Base-by-base conservation (phyloP, 768 basidiomycete species). In the Astraeus odoratus region DNA sequence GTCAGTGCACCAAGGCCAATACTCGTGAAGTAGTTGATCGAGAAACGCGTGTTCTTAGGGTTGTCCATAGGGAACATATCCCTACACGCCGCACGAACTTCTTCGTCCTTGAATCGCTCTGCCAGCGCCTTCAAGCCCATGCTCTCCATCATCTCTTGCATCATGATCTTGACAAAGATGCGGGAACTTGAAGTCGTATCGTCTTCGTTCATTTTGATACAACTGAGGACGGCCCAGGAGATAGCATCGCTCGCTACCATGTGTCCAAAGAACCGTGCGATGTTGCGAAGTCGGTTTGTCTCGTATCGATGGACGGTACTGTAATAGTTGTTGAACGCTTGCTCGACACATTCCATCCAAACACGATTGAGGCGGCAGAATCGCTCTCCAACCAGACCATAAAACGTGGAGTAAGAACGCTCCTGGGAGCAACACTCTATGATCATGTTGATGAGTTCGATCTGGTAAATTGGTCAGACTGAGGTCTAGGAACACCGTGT, bases 371-470 rank as follows among this genome's bases (percentile, higher is more conserved):
- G 76, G 67, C 96, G 94, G 70, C 87, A 85, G 70, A 99, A 93
- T 18, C 96, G 86, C 64, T 99, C 96, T 44, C 92, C 92, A 51
- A 96, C 75, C 18, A 98, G 80, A 10, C 96, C 96, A 58, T 94
- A 99, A 73, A 96, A 98, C n/a, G 77, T 87, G 2, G 89, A 91
- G 65, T 97, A 99, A 1, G 95, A 93, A 12, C 96, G 86, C 64
- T 98, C 96, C 71, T 99, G 96, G 2, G 96, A 98, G 64, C 96
- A 98, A 86, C 96, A 99, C 58, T 98, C 95, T 65, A 99, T 88
- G 51, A 99, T 79, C 96, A 99, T 99, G 74, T 98, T 97, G 63
- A 89, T 80, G 47, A 99, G 67, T 63, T 97, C 95, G 55, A 91
- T 86, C 91, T 96, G 57, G 19, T 13, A 45, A 4, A 38, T 20